Evolutionary conservation across 1,284 basidiomycete genomes (phyloP).

Genomic region (Trametes pubescens): DNA sequence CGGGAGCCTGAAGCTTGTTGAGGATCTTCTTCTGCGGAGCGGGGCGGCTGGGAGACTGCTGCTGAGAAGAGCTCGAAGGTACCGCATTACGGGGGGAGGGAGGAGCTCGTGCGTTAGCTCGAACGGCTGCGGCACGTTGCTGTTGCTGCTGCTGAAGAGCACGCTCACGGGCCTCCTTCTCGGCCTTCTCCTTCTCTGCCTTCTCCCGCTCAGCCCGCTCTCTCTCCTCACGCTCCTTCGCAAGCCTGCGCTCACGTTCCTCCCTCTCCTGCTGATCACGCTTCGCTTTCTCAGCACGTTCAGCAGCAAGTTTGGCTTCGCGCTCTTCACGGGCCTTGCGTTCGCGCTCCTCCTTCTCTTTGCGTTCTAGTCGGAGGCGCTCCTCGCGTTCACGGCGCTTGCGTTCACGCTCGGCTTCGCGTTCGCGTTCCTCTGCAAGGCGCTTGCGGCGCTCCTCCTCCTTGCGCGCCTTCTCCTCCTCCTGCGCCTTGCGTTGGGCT

Average conservation of each 20-base stretch:
- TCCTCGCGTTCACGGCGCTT: conserved; percentile 72
- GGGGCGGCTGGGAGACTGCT: conserved; percentile 48
- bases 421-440: conserved; percentile 72
- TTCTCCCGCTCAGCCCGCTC: conserved; percentile 70
- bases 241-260: conserved; percentile 61
- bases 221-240: conserved; percentile 62
- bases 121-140: conserved; percentile 41
- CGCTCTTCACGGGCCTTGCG: conserved; percentile 65
- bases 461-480: conserved; percentile 81
- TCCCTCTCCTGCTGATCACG: conserved; percentile 68
- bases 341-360: conserved; percentile 71
- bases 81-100: conserved; percentile 58
- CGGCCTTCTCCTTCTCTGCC: conserved; percentile 58
- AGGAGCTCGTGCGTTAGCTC: conserved; percentile 50
- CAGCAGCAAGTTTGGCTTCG: conserved; percentile 57
- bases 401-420: conserved; percentile 70
- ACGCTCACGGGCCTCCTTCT: conserved; percentile 50
- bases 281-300: conserved; percentile 56
- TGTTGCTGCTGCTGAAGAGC: conserved; percentile 49
- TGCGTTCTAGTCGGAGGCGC: conserved; percentile 65
- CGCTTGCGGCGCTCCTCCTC: conserved; percentile 82
- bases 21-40: conserved; percentile 60
- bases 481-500: conserved; percentile 74
- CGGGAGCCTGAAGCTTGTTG: conserved; percentile 47
- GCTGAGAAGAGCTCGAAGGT: conserved; percentile 58